Percentiles rank a stretch among this genome's conserved stretches.
These are phyloP conservation scores for Adansonia gregorii DNA, from an alignment of 441 rosid genomes.

Conservation along the genomic window DNA sequence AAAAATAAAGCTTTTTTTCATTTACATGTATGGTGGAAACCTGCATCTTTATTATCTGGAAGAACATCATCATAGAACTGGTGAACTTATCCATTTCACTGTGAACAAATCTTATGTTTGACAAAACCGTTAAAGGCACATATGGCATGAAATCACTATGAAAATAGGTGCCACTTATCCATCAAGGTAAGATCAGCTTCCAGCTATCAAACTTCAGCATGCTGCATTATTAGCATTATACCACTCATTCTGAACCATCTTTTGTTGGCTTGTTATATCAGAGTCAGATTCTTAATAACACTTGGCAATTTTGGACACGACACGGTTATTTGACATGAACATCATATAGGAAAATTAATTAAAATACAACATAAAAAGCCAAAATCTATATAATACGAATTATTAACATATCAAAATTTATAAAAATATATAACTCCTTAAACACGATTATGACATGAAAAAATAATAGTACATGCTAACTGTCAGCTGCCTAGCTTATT, in stretches of 20 bases:
- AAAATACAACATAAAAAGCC: no score
- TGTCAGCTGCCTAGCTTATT: background rate
- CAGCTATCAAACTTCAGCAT: background rate
- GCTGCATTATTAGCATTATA: background rate
- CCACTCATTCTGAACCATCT: background rate
- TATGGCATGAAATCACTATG: background rate
- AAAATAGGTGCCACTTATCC: background rate
- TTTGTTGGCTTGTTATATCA: background rate
- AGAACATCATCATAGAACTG: background rate
- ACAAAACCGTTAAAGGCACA: background rate
- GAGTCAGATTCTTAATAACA: background rate
- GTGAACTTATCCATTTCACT: background rate
- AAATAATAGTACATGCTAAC: background rate
- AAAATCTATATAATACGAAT: no score
- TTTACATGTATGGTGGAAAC: slow-evolving; percentile 11
- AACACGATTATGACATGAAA: background rate
- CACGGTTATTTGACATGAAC: no score
- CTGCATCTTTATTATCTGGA: slow-evolving; percentile 4
- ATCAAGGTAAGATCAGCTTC: background rate
- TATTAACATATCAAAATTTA: no score
- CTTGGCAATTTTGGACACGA: no score
- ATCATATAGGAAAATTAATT: no score
- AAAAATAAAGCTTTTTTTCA: background rate
- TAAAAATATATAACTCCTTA: no score
- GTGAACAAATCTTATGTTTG: background rate